Evolutionary conservation across 1,139 yeast genomes (phyloP), one percentile per base, ranked within the genome.

Genomic region (Yamadazyma kanchanaburiensis): DNA sequence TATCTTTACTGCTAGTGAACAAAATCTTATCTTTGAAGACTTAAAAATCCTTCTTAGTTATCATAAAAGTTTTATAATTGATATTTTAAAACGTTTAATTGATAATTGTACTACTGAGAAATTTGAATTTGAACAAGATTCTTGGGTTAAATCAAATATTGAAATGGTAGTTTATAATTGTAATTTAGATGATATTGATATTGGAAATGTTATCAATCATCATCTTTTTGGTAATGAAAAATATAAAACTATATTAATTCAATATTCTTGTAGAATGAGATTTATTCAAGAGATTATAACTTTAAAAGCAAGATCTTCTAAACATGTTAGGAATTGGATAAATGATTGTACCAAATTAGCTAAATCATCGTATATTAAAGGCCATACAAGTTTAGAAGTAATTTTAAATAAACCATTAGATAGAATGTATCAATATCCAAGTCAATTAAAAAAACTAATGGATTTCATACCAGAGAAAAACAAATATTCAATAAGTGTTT

Each of bases 101-200:
- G 6, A 12, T 9, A 6, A 8, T 8, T 12, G 24, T n/a, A n/a
- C n/a, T n/a, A n/a, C n/a, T 9, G 8, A 15, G n/a, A 15, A 16
- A 32, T 17, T 13, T 23, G 17, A n/a, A n/a, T n/a, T n/a, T n/a
- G 26, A 26, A 17, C 35, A 33, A 12, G 39, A 33, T 3, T 33
- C 35, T 11, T 30, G 35, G 15, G 24, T 36, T 5, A 32, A 31
- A 8, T 24, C 33, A 17, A 39, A 44, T 33, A 31, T 48, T 6
- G 38, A 44, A 11, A 46, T 44, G 27, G 32, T 50, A 34, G 49
- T 49, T 3, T 39, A 43, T 28, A 41, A 42, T 22, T 39, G 45
- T 30, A 37, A 40, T 18, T 13, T 49, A 6, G 38, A 40, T 11
- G 36, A 31, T 12, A 30, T 51, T 15, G 45, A 49, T 26, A 15